Percentiles rank a stretch among this genome's conserved stretches.
Conservation (phyloP, 495 filamentous ascomycete genomes). For the Massariosphaeria phaeospora region DNA sequence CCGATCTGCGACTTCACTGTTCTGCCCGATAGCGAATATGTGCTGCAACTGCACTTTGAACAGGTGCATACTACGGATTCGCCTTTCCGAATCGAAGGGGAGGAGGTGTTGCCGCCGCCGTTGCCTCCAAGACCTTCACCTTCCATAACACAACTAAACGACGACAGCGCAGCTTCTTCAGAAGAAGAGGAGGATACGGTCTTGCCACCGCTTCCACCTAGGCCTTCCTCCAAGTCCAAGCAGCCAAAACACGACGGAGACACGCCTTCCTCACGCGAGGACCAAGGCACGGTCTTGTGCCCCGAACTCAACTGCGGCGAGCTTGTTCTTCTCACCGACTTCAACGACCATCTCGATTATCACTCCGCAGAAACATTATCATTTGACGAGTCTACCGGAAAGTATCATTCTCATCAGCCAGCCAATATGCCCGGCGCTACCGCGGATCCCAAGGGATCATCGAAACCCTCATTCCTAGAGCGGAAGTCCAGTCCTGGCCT, state of each 20-base stretch:
- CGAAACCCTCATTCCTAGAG: conserved; percentile 32
- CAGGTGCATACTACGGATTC: conserved; percentile 50
- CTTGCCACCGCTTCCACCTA: background rate
- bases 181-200: background rate
- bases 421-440: conserved; percentile 10
- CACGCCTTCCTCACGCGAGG: conserved; percentile 31
- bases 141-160: conserved; percentile 12
- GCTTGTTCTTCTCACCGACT: conserved; percentile 52
- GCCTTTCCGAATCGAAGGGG: conserved; percentile 48
- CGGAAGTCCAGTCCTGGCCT: conserved; percentile 20
- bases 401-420: conserved; percentile 24
- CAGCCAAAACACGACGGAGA: conserved; percentile 1
- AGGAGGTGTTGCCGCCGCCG: conserved; percentile 21
- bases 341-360: conserved; percentile 69
- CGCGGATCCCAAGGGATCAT: background rate
- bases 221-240: background rate
- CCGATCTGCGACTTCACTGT: conserved; percentile 55
- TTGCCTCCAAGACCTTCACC: conserved; percentile 13
- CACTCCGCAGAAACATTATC: conserved; percentile 59
- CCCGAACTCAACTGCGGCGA: conserved; percentile 70
- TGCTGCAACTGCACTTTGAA: conserved; percentile 57
- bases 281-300: conserved; percentile 59
- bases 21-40: conserved; percentile 40
- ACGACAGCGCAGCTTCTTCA: background rate
- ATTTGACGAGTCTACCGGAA: conserved; percentile 44